These are phyloP conservation scores for Alternaria metachromatica DNA, from an alignment of 2,329 filamentous ascomycete species.

Conservation along the genomic window DNA sequence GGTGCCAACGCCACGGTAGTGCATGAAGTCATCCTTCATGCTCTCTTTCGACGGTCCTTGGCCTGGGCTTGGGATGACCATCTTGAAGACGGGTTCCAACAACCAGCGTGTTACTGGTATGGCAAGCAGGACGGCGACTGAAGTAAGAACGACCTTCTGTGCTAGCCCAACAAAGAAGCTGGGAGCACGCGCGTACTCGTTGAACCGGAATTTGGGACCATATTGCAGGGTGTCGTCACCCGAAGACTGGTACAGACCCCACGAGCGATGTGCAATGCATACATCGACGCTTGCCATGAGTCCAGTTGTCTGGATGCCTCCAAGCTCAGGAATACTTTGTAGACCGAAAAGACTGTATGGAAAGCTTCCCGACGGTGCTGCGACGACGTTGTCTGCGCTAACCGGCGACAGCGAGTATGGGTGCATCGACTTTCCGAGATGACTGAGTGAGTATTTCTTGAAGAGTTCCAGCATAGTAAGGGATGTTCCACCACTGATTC, in stretches of 20 bases:
- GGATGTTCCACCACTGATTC: constrained; percentile 64
- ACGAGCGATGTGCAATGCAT: constrained; percentile 65
- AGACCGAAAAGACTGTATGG: constrained; percentile 58
- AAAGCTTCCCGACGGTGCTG: constrained; percentile 44
- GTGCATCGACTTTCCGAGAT: constrained; percentile 56
- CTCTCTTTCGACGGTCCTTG: constrained; percentile 54
- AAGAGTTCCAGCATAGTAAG: constrained; percentile 68
- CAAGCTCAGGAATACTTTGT: constrained; percentile 62
- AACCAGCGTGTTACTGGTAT: constrained; percentile 61
- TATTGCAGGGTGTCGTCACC: constrained; percentile 52
- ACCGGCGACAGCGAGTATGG: constrained; percentile 61
- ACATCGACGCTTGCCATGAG: constrained; percentile 61
- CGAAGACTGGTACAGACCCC: constrained; percentile 57
- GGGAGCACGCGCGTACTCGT: constrained; percentile 61
- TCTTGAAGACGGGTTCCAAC: constrained; percentile 37
- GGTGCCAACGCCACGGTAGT: constrained; percentile 69
- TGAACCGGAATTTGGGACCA: constrained; percentile 64
- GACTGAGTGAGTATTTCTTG: constrained; percentile 54
- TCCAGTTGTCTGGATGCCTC: constrained; percentile 65
- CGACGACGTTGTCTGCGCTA: constrained; percentile 46
- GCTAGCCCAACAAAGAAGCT: constrained; percentile 57
- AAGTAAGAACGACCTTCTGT: constrained; percentile 57
- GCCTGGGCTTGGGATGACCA: constrained; percentile 38
- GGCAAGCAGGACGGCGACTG: constrained; percentile 54
- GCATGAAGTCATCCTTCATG: constrained; percentile 65